Evolutionary conservation across 2,329 filamentous ascomycete genomes (phyloP).

Genomic region (Aureobasidium sp.): DNA sequence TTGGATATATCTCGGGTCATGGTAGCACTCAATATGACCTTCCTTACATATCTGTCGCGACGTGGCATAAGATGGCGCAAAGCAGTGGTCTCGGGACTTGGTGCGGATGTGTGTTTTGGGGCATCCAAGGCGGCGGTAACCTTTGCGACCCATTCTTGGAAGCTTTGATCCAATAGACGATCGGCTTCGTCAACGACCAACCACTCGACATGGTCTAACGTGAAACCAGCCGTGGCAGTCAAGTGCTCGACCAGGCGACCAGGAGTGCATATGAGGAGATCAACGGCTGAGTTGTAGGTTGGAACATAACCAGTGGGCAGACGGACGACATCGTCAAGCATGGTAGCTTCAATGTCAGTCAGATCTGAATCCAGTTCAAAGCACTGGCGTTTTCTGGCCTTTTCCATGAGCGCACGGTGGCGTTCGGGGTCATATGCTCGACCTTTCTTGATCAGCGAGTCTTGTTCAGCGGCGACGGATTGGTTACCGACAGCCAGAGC

Average conservation of each 20-base stretch:
- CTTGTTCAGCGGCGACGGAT: constrained; percentile 60
- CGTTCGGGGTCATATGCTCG: constrained; percentile 56
- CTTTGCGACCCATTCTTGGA: constrained; percentile 79
- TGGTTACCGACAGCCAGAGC: constrained; percentile 79
- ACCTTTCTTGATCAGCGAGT: constrained; percentile 52
- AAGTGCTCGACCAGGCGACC: constrained; percentile 89
- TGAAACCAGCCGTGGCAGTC: constrained; percentile 74
- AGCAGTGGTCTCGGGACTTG: constrained; percentile 19
- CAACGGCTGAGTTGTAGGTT: constrained; percentile 63
- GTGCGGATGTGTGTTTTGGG: constrained; percentile 41
- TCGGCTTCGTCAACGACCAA: constrained; percentile 91
- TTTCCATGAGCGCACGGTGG: constrained; percentile 44
- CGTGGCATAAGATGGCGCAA: constrained; percentile 19
- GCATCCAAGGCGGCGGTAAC: constrained; percentile 55
- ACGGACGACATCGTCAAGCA: constrained; percentile 32
- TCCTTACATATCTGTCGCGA: constrained; percentile 51
- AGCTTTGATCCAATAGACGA: constrained; percentile 82
- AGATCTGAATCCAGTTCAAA: constrained; percentile 31
- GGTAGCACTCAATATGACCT: constrained; percentile 84
- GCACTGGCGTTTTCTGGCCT: constrained; percentile 26
- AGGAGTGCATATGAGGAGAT: constrained; percentile 85
- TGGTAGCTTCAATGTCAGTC: constrained; percentile 20
- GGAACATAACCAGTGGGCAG: constrained; percentile 57
- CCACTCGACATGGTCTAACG: constrained; percentile 72
- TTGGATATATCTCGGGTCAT: constrained; percentile 83